phyloP scores from a whole-genome alignment of 2,329 filamentous ascomycete genomes.

The Penicillium sp. region DNA sequence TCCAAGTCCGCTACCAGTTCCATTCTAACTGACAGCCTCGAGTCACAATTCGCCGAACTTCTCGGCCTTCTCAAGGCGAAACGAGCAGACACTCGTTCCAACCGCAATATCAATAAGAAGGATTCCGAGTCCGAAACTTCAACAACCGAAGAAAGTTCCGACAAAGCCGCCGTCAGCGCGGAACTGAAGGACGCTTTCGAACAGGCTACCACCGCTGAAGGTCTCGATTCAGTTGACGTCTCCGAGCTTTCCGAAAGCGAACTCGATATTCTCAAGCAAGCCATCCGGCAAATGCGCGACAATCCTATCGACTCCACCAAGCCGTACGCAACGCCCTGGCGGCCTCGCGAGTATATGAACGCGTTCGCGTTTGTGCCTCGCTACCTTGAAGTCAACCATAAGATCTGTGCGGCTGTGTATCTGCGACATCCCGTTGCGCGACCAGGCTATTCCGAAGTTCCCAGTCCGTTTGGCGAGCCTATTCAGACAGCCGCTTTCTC shows the following conservation, averaged over 20 bases:
- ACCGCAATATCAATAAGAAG: constrained; percentile 18
- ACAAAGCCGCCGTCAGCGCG: constrained; percentile 18
- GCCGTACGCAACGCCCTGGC: constrained; percentile 89
- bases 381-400: constrained; percentile 97
- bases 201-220: constrained; percentile 22
- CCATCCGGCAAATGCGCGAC: constrained; percentile 62
- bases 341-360: constrained; percentile 78
- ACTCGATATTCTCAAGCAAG: constrained; percentile 46
- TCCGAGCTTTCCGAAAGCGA: constrained; percentile 47
- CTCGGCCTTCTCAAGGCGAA: constrained; percentile 47
- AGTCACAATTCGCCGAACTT: constrained; percentile 53
- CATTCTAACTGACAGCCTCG: constrained; percentile 45
- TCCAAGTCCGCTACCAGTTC: constrained; percentile 47
- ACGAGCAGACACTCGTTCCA: constrained; percentile 17
- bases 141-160: constrained; percentile 17
- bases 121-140: constrained; percentile 4
- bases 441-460: constrained; percentile 74
- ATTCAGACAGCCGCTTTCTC: constrained; percentile 81
- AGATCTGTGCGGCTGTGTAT: constrained; percentile 93
- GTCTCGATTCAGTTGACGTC: constrained; percentile 32
- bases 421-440: constrained; percentile 88
- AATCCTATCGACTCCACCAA: constrained; percentile 74
- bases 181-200: constrained; percentile 33
- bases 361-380: constrained; percentile 92
- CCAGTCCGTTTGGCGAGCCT: constrained; percentile 70